A percentile compares a stretch with the other conserved stretches of the same genome.
These are phyloP conservation scores for Penicillium verrucosum DNA, from an alignment of 2,329 filamentous ascomycete genomes.

Conservation along the genomic window DNA sequence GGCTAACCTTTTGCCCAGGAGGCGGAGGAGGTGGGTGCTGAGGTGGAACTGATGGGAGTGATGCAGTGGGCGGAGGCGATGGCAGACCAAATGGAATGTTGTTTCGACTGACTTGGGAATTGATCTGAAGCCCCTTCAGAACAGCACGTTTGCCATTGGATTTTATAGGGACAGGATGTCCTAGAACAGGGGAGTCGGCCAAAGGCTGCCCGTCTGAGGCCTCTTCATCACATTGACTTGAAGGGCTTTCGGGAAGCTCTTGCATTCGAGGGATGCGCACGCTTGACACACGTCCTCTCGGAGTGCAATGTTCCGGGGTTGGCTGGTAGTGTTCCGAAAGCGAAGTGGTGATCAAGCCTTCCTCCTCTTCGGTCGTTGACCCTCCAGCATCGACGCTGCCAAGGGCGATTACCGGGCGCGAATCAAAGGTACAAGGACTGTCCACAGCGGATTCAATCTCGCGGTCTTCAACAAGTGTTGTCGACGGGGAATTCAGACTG, in stretches of 20 bases:
- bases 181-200: constrained; percentile 23
- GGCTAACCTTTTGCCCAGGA: constrained; percentile 5
- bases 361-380: constrained; percentile 8
- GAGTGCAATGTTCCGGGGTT: constrained; percentile 11
- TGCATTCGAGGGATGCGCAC: constrained; percentile 16
- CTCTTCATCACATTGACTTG: not conserved
- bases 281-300: constrained; percentile 14
- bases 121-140: constrained; percentile 13
- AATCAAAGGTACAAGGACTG: constrained; percentile 1
- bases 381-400: constrained; percentile 8
- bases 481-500: constrained; percentile 1
- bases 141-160: constrained; percentile 10
- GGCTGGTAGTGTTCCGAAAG: constrained; percentile 17
- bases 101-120: constrained; percentile 11
- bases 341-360: constrained; percentile 1
- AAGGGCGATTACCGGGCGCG: constrained; percentile 9
- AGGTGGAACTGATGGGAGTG: constrained; percentile 23
- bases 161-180: constrained; percentile 7
- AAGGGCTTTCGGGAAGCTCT: constrained; percentile 11
- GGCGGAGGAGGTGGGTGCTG: constrained; percentile 19
- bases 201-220: constrained; percentile 12
- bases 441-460: not conserved
- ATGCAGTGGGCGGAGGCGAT: constrained; percentile 27
- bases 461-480: constrained; percentile 9
- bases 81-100: constrained; percentile 24